These are phyloP conservation scores for Fraxinus nigra DNA, from an alignment of 305 asterid species.

Conservation along the genomic window DNA sequence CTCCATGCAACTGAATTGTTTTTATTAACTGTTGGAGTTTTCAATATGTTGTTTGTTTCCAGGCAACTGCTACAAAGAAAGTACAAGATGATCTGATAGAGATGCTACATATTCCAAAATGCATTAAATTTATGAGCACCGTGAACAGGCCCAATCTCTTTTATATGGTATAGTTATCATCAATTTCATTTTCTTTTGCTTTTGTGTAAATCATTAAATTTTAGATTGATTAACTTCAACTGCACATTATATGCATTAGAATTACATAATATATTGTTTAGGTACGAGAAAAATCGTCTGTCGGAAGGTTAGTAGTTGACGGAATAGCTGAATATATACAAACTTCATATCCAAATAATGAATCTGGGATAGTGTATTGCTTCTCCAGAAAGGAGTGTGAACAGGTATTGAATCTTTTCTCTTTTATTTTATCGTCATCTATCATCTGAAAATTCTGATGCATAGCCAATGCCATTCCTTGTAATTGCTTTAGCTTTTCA, in stretches of 20 bases:
- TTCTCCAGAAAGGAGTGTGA: constrained; percentile 97
- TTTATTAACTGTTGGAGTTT: not conserved
- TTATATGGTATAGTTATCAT: constrained; percentile 62
- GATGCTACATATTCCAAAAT: constrained; percentile 79
- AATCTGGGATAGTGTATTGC: constrained; percentile 96
- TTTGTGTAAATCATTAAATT: constrained; percentile 17
- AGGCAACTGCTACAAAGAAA: constrained; percentile 96
- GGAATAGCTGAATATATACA: constrained; percentile 77
- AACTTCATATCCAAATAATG: constrained; percentile 77
- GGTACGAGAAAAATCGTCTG: constrained; percentile 86
- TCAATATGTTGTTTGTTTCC: constrained; percentile 21
- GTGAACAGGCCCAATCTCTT: constrained; percentile 93
- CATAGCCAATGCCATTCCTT: not conserved
- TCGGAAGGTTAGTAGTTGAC: constrained; percentile 67
- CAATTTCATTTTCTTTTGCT: constrained; percentile 10
- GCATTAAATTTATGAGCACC: constrained; percentile 79
- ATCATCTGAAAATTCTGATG: not conserved
- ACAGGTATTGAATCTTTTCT: constrained; percentile 51
- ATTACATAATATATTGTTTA: constrained; percentile 26
- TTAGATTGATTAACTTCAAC: constrained; percentile 14
- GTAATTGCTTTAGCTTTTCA: not conserved
- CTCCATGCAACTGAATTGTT: not conserved
- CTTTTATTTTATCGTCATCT: not conserved
- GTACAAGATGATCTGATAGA: constrained; percentile 89
- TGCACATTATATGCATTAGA: constrained; percentile 18